Percentiles rank a stretch among this genome's conserved stretches.
Evolutionary conservation across 2,329 filamentous ascomycete genomes (phyloP).

Genomic region (Zopfia rhizophila): DNA sequence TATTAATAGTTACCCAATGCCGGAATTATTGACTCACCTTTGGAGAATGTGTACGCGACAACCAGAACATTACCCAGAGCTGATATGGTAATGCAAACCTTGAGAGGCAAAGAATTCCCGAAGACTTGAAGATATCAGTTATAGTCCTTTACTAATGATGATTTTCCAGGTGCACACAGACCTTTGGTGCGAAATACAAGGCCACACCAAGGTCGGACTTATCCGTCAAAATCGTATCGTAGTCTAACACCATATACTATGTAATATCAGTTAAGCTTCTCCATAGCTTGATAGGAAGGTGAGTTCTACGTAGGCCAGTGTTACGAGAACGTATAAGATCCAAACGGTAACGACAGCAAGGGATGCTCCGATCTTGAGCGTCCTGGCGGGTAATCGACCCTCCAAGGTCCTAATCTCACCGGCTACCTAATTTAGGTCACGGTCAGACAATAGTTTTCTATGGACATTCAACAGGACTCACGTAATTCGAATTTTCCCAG

Average conservation of each 20-base stretch:
- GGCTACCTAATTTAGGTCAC: conserved; percentile 12
- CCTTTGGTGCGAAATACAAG: conserved; percentile 14
- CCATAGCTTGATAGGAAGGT: background rate
- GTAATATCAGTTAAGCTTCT: too few species aligned
- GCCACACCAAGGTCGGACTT: conserved; percentile 13
- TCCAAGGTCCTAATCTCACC: conserved; percentile 17
- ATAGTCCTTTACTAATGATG: background rate
- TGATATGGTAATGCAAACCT: conserved; percentile 20
- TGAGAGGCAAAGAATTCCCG: conserved; percentile 10
- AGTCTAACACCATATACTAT: conserved; percentile 12
- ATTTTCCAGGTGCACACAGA: too few species aligned
- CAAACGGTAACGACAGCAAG: conserved; percentile 46
- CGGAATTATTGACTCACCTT: conserved; percentile 5
- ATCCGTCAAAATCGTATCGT: conserved; percentile 5
- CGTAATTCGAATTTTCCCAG: conserved; percentile 56
- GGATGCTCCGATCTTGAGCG: conserved; percentile 48
- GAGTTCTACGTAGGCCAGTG: conserved; percentile 46
- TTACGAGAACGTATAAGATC: conserved; percentile 51
- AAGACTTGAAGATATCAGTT: conserved; percentile 4
- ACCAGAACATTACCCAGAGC: conserved; percentile 20
- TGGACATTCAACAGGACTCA: conserved; percentile 33
- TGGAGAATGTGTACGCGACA: conserved; percentile 15
- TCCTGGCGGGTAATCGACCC: conserved; percentile 10
- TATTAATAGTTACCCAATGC: background rate
- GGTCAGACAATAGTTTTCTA: conserved; percentile 43